Conservation (phyloP, 192 early-diverging fungal genomes). For the Gryganskiella cystojenkinii region DNA sequence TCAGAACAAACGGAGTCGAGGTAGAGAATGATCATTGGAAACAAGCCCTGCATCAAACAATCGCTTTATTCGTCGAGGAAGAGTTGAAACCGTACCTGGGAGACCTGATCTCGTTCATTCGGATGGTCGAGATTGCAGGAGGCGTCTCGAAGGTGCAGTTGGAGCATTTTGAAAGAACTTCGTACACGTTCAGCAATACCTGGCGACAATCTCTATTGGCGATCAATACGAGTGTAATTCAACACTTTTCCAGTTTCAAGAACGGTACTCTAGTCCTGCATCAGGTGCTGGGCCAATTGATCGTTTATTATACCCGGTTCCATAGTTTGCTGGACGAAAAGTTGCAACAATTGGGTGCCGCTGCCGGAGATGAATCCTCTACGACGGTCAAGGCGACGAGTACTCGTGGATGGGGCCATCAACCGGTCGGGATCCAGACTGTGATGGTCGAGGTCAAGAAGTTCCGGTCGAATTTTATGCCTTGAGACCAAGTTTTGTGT, state of each 20-base stretch:
- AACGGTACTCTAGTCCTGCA: slow-evolving; percentile 95
- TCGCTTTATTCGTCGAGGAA: slow-evolving; percentile 88
- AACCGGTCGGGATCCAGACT: slow-evolving; percentile 90
- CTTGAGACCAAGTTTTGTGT: too few species aligned
- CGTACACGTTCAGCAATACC: slow-evolving; percentile 77
- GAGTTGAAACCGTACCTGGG: slow-evolving; percentile 87
- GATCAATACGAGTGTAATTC: slow-evolving; percentile 89
- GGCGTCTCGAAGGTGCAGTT: slow-evolving; percentile 64
- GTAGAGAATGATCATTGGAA: slow-evolving; percentile 69
- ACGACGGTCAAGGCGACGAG: slow-evolving; percentile 20
- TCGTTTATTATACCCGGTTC: slow-evolving; percentile 95
- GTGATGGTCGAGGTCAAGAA: slow-evolving; percentile 98
- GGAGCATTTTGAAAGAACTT: slow-evolving; percentile 74
- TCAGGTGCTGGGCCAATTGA: slow-evolving; percentile 85
- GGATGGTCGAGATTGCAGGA: slow-evolving; percentile 71
- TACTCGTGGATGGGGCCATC: slow-evolving; percentile 52
- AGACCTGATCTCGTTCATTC: slow-evolving; percentile 83
- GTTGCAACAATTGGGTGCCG: slow-evolving; percentile 58
- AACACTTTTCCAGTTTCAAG: slow-evolving; percentile 95
- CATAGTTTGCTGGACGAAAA: slow-evolving; percentile 82
- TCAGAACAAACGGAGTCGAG: slow-evolving; percentile 56
- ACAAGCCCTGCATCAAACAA: slow-evolving; percentile 68
- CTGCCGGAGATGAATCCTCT: slow-evolving; percentile 12
- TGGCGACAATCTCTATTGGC: slow-evolving; percentile 82
- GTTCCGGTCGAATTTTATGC: slow-evolving; percentile 76